A percentile compares a stretch with the other conserved stretches of the same genome.
phyloP scores from a whole-genome alignment of 208 protist species.

The Naegleria lovaniensis region DNA sequence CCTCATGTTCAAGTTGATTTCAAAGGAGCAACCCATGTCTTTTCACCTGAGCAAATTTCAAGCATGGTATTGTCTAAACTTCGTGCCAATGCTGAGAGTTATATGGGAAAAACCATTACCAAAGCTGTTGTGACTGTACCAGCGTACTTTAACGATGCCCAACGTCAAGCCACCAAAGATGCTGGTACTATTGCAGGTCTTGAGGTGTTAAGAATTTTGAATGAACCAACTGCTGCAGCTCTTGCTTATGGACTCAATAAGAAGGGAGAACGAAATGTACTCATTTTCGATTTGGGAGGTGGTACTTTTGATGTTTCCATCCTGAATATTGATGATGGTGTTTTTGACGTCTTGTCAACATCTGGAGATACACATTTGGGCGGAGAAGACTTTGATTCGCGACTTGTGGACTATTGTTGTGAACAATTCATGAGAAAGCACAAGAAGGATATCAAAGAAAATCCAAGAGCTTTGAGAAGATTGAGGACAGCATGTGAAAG shows the following conservation, averaged over 20 bases:
- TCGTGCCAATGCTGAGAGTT: conserved; percentile 40
- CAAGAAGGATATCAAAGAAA: conserved; percentile 28
- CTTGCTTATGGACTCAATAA: conserved; percentile 82
- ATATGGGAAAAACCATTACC: conserved; percentile 63
- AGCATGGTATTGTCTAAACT: conserved; percentile 27
- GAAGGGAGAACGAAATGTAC: conserved; percentile 52
- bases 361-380: conserved; percentile 97
- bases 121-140: conserved; percentile 83
- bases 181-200: conserved; percentile 75
- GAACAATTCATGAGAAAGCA: conserved; percentile 67
- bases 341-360: conserved; percentile 92
- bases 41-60: conserved; percentile 31
- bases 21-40: conserved; percentile 19
- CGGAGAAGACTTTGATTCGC: conserved; percentile 95
- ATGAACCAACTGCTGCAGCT: conserved; percentile 83
- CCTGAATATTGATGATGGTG: conserved; percentile 79
- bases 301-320: conserved; percentile 83
- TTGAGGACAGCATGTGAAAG: conserved; percentile 38
- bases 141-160: conserved; percentile 89
- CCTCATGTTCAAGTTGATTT: conserved; percentile 56
- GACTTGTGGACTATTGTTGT: conserved; percentile 85
- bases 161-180: conserved; percentile 87
- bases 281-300: conserved; percentile 78
- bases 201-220: conserved; percentile 77
- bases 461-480: conserved; percentile 23